Conservation (phyloP, 1,284 basidiomycete genomes). For the Microbotryum intermedium region DNA sequence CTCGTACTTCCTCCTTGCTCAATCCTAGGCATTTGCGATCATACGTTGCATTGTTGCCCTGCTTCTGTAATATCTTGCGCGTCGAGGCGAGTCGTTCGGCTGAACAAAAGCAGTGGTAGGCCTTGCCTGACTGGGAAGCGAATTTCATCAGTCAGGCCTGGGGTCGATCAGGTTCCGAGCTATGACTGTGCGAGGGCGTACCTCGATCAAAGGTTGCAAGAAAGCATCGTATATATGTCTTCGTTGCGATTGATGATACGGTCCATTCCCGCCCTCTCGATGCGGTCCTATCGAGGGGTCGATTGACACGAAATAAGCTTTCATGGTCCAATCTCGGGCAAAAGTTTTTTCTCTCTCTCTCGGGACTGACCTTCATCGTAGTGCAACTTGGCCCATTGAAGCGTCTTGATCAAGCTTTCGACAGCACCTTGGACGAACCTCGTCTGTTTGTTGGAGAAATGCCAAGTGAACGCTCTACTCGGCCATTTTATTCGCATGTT, state of each 20-base stretch:
- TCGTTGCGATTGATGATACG: conserved; percentile 84
- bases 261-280: conserved; percentile 59
- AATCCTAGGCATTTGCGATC: conserved; percentile 77
- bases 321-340: background rate
- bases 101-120: conserved; percentile 92
- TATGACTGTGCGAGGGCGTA: conserved; percentile 37
- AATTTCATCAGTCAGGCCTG: background rate
- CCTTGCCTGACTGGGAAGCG: conserved; percentile 51
- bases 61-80: conserved; percentile 57
- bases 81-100: conserved; percentile 57
- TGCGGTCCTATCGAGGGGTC: conserved; percentile 56
- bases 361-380: conserved; percentile 74
- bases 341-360: too few relatives aligned
- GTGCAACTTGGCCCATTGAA: conserved; percentile 86
- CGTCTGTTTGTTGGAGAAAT: conserved; percentile 50
- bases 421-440: conserved; percentile 74
- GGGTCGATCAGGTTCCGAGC: background rate
- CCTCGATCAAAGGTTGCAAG: conserved; percentile 64
- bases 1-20: conserved; percentile 70
- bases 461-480: too few relatives aligned
- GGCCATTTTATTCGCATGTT: too few relatives aligned
- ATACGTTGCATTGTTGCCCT: conserved; percentile 67
- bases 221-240: conserved; percentile 72
- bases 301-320: background rate
- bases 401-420: conserved; percentile 62